Evolutionary conservation across 2,329 filamentous ascomycete genomes (phyloP).

Genomic region (Fusarium sp.): DNA sequence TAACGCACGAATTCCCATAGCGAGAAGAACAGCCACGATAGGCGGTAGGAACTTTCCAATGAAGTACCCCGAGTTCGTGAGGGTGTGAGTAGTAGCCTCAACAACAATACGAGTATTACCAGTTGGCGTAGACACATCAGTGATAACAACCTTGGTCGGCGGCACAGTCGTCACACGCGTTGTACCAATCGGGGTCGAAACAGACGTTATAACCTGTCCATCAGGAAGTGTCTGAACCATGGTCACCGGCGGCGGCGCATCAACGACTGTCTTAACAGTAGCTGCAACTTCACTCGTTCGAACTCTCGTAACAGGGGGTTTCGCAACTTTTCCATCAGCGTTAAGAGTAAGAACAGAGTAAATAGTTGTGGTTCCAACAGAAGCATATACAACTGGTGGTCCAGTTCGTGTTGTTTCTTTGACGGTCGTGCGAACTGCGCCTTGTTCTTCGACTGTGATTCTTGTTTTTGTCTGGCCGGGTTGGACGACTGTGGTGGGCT

Average conservation of each 20-base stretch:
- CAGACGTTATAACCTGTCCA: slow-evolving; percentile 18
- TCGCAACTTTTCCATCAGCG: slow-evolving; percentile 8
- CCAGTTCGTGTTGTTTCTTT: slow-evolving; percentile 16
- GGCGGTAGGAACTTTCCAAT: slow-evolving; percentile 56
- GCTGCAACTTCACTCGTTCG: slow-evolving; percentile 23
- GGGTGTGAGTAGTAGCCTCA: slow-evolving; percentile 25
- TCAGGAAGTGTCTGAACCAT: slow-evolving; percentile 26
- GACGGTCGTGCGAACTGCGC: slow-evolving; percentile 10
- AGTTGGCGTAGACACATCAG: slow-evolving; percentile 22
- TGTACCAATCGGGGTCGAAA: slow-evolving; percentile 15
- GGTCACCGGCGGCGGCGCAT: slow-evolving; percentile 6
- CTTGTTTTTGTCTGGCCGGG: slow-evolving; percentile 4
- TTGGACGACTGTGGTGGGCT: slow-evolving; percentile 2
- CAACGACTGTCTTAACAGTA: slow-evolving; percentile 30
- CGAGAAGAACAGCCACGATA: slow-evolving; percentile 53
- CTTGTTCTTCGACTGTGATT: slow-evolving; percentile 3
- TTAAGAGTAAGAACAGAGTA: slow-evolving; percentile 30
- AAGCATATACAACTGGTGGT: slow-evolving; percentile 21
- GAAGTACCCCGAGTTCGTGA: slow-evolving; percentile 47
- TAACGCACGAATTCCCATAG: slow-evolving; percentile 54
- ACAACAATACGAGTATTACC: slow-evolving; percentile 18
- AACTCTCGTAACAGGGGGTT: slow-evolving; percentile 18
- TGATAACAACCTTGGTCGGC: slow-evolving; percentile 24
- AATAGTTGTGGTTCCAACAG: slow-evolving; percentile 29
- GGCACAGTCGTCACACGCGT: slow-evolving; percentile 31